Evolutionary conservation across 2,329 filamentous ascomycete species (phyloP).

Genomic region (Fonsecaea pugnacius): DNA sequence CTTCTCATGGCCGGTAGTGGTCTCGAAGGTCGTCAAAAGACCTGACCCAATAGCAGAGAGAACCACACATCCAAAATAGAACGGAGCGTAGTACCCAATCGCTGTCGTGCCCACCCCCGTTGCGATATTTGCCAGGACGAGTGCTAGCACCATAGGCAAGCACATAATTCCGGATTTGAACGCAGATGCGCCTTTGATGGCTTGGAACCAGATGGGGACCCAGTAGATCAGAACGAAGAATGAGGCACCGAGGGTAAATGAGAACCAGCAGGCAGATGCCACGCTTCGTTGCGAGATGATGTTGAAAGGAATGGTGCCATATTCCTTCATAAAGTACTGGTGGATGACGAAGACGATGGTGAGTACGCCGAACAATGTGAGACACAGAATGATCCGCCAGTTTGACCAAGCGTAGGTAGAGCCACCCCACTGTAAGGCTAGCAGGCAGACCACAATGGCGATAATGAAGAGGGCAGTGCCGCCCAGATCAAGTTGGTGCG

Average conservation of each 20-base stretch:
- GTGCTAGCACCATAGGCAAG: constrained; percentile 46
- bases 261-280: constrained; percentile 41
- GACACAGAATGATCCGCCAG: constrained; percentile 53
- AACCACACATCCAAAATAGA: constrained; percentile 44
- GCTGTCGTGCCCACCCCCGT: constrained; percentile 42
- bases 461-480: constrained; percentile 54
- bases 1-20: constrained; percentile 40
- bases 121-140: constrained; percentile 44
- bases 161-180: constrained; percentile 53
- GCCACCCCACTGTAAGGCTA: constrained; percentile 56
- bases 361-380: constrained; percentile 52
- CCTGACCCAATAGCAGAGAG: constrained; percentile 48
- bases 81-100: constrained; percentile 49
- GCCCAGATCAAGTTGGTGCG: constrained; percentile 49
- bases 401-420: constrained; percentile 52
- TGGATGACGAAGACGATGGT: constrained; percentile 53
- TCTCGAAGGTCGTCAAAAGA: constrained; percentile 46
- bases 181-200: constrained; percentile 49
- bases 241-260: constrained; percentile 45
- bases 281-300: constrained; percentile 55
- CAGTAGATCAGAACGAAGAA: constrained; percentile 50
- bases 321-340: constrained; percentile 53
- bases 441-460: constrained; percentile 52
- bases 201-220: constrained; percentile 55
- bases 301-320: constrained; percentile 56